Percentiles rank a stretch among this genome's conserved stretches.
Evolutionary conservation across 2,329 filamentous ascomycete species (phyloP).

Genomic region (Monilinia fructigena): DNA sequence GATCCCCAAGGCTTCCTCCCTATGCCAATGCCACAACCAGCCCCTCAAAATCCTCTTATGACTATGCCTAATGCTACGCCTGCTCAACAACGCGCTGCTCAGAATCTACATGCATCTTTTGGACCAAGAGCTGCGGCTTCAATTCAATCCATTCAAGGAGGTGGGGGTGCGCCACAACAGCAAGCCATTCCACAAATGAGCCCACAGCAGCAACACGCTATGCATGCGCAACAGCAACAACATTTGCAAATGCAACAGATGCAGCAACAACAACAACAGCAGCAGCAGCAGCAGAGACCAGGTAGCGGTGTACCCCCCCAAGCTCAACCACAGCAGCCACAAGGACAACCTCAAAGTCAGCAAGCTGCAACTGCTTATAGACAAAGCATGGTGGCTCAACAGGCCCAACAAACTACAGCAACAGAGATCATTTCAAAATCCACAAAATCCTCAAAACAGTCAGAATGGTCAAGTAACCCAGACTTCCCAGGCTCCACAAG

Average conservation of each 20-base stretch:
- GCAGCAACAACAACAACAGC: conserved; percentile 27
- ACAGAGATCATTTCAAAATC: conserved; percentile 32
- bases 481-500: no score
- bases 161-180: conserved; percentile 34
- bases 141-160: conserved; percentile 58
- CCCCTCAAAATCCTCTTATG: conserved; percentile 36
- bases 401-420: conserved; percentile 22
- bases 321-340: conserved; percentile 8
- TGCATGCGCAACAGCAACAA: conserved; percentile 36
- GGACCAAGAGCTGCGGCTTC: conserved; percentile 64
- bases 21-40: conserved; percentile 23
- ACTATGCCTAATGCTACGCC: conserved; percentile 39
- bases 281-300: conserved; percentile 7
- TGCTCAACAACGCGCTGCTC: conserved; percentile 55
- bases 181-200: conserved; percentile 32
- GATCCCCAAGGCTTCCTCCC: conserved; percentile 29
- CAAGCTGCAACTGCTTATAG: conserved; percentile 19
- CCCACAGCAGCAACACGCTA: conserved; percentile 37
- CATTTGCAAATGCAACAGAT: conserved; percentile 21
- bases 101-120: conserved; percentile 58
- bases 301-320: neutral
- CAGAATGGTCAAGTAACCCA: conserved; percentile 41
- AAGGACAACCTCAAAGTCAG: conserved; percentile 13
- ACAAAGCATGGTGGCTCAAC: conserved; percentile 13
- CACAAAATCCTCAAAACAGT: conserved; percentile 29